These are phyloP conservation scores for Phaseolus coccineus DNA, from an alignment of 331 rosid species.

Conservation along the genomic window DNA sequence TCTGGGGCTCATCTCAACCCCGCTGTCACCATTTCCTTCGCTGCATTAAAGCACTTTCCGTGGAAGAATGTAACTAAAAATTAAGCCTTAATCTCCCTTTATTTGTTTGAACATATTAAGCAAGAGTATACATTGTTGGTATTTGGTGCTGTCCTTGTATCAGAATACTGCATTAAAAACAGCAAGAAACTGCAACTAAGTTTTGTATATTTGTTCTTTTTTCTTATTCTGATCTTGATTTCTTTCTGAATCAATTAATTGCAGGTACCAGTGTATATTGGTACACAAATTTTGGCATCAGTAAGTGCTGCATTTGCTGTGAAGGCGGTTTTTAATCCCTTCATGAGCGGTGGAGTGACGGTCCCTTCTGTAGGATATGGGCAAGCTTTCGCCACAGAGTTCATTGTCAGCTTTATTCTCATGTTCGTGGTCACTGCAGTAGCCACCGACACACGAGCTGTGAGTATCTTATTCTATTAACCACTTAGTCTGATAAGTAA, in stretches of 20 bases:
- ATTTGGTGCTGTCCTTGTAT: no score
- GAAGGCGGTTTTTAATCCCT: constrained; percentile 66
- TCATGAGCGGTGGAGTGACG: constrained; percentile 78
- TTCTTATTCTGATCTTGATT: no score
- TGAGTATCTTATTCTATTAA: constrained; percentile 48
- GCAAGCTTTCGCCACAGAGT: constrained; percentile 77
- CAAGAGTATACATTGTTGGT: no score
- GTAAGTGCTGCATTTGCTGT: constrained; percentile 74
- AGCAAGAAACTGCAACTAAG: no score
- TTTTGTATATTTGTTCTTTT: no score
- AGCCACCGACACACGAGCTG: constrained; percentile 83
- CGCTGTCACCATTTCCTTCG: constrained; percentile 79
- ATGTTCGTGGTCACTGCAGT: constrained; percentile 88
- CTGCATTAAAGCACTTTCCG: constrained; percentile 83
- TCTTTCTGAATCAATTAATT: not conserved
- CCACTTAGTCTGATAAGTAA: not conserved
- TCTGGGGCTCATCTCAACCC: constrained; percentile 96
- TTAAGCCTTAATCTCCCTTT: not conserved
- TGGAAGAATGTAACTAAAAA: constrained; percentile 65
- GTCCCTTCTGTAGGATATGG: constrained; percentile 72
- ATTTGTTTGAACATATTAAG: no score
- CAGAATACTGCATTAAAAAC: no score
- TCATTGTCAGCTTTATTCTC: constrained; percentile 77
- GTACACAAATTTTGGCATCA: constrained; percentile 70
- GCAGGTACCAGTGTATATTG: constrained; percentile 81